A percentile compares a stretch with the other conserved stretches of the same genome.
These are phyloP conservation scores for Hippophae gyantsensis DNA, from an alignment of 306 rosid species.

Conservation along the genomic window DNA sequence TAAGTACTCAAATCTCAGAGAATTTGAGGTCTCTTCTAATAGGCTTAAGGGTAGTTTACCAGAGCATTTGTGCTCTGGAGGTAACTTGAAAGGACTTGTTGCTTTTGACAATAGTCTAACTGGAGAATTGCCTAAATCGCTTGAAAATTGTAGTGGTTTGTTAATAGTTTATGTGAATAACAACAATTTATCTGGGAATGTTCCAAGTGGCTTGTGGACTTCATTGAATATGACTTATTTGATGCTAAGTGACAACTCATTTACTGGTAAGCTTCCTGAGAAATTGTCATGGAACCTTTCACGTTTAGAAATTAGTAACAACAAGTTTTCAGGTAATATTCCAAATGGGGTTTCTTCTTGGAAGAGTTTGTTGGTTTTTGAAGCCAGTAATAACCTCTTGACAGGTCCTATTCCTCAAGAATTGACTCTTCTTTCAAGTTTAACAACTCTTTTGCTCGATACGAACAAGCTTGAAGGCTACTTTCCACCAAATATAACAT, in stretches of 20 bases:
- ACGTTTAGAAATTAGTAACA: slow-evolving; percentile 36
- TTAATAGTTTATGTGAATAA: slow-evolving; percentile 10
- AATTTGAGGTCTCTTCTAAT: slow-evolving; percentile 29
- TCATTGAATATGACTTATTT: slow-evolving; percentile 19
- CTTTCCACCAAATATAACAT: slow-evolving; percentile 35
- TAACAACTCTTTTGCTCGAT: slow-evolving; percentile 34
- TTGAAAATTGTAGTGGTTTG: slow-evolving; percentile 45
- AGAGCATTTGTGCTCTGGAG: slow-evolving; percentile 36
- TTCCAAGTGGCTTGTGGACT: slow-evolving; percentile 72
- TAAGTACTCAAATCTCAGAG: slow-evolving; percentile 24
- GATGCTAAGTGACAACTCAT: slow-evolving; percentile 29
- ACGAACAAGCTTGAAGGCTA: slow-evolving; percentile 37
- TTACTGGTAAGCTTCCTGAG: slow-evolving; percentile 53
- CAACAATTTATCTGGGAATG: slow-evolving; percentile 39
- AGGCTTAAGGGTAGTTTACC: slow-evolving; percentile 47
- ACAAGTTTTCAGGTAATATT: slow-evolving; percentile 46
- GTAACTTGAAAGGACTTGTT: slow-evolving; percentile 29
- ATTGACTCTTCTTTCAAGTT: slow-evolving; percentile 30
- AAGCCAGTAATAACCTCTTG: slow-evolving; percentile 42
- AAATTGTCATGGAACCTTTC: slow-evolving; percentile 29
- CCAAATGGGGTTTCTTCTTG: slow-evolving; percentile 46
- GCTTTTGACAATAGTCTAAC: slow-evolving; percentile 34
- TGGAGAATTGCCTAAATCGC: slow-evolving; percentile 54
- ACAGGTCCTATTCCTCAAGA: slow-evolving; percentile 51
- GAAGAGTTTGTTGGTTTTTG: slow-evolving; percentile 31